Conservation (phyloP, 2,329 filamentous ascomycete species). For the Trichothecium roseum region DNA sequence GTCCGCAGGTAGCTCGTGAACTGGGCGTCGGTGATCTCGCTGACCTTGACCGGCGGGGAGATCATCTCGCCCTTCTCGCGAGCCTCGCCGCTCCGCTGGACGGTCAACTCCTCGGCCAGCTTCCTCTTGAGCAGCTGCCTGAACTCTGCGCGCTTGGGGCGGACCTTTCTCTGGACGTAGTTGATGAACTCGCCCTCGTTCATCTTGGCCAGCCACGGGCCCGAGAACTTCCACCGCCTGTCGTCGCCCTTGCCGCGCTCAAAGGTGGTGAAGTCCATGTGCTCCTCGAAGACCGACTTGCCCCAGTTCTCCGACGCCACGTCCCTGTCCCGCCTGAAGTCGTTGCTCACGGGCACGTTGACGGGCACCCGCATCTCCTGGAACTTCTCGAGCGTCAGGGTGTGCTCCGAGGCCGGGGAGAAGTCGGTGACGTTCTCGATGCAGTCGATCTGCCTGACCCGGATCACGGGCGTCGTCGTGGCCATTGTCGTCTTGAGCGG, state of each 20-base stretch:
- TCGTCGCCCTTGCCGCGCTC: constrained; percentile 25
- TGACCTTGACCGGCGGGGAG: constrained; percentile 15
- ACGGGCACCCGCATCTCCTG: constrained; percentile 71
- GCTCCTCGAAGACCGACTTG: constrained; percentile 49
- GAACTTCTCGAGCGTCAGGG: constrained; percentile 73
- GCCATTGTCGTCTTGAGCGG: constrained; percentile 65
- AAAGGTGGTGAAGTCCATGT: constrained; percentile 41
- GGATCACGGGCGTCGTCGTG: constrained; percentile 63
- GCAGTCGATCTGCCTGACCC: constrained; percentile 71
- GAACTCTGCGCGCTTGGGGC: constrained; percentile 43
- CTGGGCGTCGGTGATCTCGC: constrained; percentile 37
- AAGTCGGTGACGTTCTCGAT: constrained; percentile 86
- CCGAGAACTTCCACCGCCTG: constrained; percentile 55
- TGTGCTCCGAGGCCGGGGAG: constrained; percentile 70
- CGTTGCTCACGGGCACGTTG: constrained; percentile 33
- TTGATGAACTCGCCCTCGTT: constrained; percentile 47
- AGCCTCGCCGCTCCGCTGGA: constrained; percentile 23
- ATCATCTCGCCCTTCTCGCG: constrained; percentile 24
- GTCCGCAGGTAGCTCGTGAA: constrained; percentile 40
- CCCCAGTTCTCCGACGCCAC: not conserved
- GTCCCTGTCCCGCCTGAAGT: constrained; percentile 4
- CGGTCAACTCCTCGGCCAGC: constrained; percentile 35
- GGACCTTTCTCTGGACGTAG: constrained; percentile 44
- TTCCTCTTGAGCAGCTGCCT: constrained; percentile 38
- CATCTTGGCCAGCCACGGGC: constrained; percentile 56